Base-by-base conservation (phyloP, 179 eudicot genomes). In the Monotropa hypopitys region DNA sequence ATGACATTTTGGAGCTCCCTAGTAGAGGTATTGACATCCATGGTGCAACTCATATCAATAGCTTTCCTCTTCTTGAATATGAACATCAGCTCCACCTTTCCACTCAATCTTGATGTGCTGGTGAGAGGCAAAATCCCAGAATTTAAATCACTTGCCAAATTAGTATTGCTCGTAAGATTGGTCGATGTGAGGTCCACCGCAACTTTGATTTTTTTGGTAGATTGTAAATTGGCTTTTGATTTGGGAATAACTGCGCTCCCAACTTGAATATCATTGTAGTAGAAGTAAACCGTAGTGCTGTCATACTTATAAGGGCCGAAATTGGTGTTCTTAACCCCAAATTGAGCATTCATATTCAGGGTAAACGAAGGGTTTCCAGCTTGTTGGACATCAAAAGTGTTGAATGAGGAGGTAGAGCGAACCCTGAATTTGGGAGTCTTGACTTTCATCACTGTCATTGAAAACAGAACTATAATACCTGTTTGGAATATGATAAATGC, bases 381-480 rank as follows among this genome's bases (percentile, higher is more conserved):
- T 38, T 53, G 57, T 0, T 15, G 71, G 47, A 59, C 69, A 26
- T n/a, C 20, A 18, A 76, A 38, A 3, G n/a, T 61, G 2, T 51
- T 42, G 28, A 82, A 33, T 0, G 45, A 32, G 2, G 78, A 33
- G 57, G 81, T 75, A 2, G 81, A 74, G 2, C 63, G 59, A 0
- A 84, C 18, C 8, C 80, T 75, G 74, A 82, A 82, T 45, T 49
- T 82, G 15, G 87, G 85, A 6, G 84, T 81, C 32, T 28, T 73
- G 43, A 81, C 26, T 23, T 77, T 81, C 78, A 81, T 57, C 26
- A 81, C 46, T 18, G 84, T 78, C 0, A 84, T 9, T 1, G 77
- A 8, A n/a, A 84, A 56, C 4, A 78, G 5, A 7, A 59, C 20
- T 9, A 80, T 75, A 12, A 81, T 23, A 0, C n/a, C 79, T 0